Evolutionary conservation across 116 monocot genomes (phyloP).

Genomic region (Posidonia oceanica): DNA sequence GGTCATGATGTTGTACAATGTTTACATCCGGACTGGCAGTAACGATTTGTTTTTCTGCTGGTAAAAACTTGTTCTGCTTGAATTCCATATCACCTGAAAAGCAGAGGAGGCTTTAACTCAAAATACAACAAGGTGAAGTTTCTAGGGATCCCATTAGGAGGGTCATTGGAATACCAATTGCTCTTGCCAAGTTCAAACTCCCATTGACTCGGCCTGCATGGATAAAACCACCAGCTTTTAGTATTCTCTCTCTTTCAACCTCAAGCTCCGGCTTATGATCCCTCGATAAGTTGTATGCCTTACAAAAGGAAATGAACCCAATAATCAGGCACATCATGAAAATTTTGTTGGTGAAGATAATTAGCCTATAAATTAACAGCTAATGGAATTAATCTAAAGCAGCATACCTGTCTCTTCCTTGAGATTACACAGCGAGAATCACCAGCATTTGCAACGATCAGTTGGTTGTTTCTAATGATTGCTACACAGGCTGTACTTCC

Average conservation of each 20-base stretch:
- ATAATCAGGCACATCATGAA: too few relatives aligned
- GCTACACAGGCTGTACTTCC: conserved; percentile 98
- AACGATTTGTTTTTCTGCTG: conserved; percentile 85
- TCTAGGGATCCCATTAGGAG: neutral
- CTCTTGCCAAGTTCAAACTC: conserved; percentile 90
- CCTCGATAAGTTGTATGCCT: conserved; percentile 89
- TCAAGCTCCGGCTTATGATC: conserved; percentile 97
- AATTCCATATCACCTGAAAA: conserved; percentile 90
- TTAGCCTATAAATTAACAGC: neutral
- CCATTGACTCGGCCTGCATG: conserved; percentile 91
- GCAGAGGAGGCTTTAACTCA: neutral
- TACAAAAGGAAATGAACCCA: neutral
- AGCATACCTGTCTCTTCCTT: conserved; percentile 75
- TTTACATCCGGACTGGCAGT: conserved; percentile 86
- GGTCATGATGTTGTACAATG: conserved; percentile 25
- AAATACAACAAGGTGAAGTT: neutral
- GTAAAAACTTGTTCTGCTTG: conserved; percentile 84
- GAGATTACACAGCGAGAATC: conserved; percentile 99
- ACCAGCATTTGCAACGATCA: conserved; percentile 95
- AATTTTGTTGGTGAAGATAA: neutral
- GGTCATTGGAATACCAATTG: conserved; percentile 21
- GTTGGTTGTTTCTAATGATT: conserved; percentile 72
- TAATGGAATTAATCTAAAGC: too few relatives aligned
- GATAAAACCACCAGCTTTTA: conserved; percentile 97
- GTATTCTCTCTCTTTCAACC: conserved; percentile 82